Evolutionary conservation across 129 eudicot species (phyloP), one percentile per base, ranked within the genome.

Genomic region (Centella asiatica): DNA sequence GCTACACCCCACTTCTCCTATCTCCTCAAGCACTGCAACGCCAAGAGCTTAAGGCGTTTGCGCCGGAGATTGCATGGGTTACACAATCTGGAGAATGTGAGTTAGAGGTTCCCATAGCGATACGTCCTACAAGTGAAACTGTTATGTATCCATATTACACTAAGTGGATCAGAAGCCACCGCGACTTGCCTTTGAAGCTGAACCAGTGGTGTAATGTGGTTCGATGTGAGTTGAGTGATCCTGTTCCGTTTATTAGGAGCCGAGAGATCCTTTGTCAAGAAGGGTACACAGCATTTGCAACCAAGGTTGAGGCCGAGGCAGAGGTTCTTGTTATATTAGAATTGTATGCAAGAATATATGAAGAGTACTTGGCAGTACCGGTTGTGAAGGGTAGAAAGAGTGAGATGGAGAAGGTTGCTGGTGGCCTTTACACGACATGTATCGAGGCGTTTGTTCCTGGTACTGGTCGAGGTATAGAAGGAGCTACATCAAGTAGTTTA

Each of bases 21-120:
- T 90, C 97, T 49, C 77, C 82, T 42, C 77, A 69, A 51, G 95
- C 79, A 37, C 78, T 90, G 53, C 81, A 86, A 49, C 82, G 77
- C 67, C 95, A 90, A 75, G 81, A 86, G 77, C 95, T 90, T 4
- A 94, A 90, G 75, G 97, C 95, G 40, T 90, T 90, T 81, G 97
- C 97, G 37, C 97, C 97, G 8, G 97, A 90, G 95, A 95, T 85
- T 80, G 97, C 97, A 33, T 89, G 97, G 97, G 97, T 89, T 48
- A 89, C 97, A 42, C 85, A 82, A 77, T 82, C 95, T 2, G 97
- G 97, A 56, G 78, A 85, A 29, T 79, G 90, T 51, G 94, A 89
- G 42, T 71, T 89, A 71, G 95, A 89, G 49, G 81, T 85, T 66
- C 90, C 90, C 14, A 83, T 89, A 73, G 95, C 97, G 31, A 89